Conservation (phyloP, 768 basidiomycete genomes). For the Collybia sp. region DNA sequence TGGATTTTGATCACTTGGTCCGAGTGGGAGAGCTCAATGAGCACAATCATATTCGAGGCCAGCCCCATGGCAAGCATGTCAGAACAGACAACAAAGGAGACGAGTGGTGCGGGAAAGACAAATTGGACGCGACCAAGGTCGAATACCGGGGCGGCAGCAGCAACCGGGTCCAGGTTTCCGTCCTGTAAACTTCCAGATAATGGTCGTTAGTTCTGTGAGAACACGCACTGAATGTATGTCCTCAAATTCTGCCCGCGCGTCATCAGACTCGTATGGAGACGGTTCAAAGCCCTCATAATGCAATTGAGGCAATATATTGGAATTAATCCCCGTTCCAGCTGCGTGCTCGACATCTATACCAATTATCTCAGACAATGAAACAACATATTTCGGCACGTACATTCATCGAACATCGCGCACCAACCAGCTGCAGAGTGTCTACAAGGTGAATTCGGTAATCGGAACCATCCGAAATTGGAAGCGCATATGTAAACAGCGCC, state of each 20-base stretch:
- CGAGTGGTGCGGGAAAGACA: constrained; percentile 77
- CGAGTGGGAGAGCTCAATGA: constrained; percentile 86
- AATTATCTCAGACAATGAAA: constrained; percentile 7
- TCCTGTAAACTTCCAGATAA: constrained; percentile 18
- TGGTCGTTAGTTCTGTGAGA: not conserved
- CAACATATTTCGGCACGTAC: constrained; percentile 32
- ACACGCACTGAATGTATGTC: constrained; percentile 24
- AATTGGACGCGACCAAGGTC: constrained; percentile 89
- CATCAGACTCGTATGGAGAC: constrained; percentile 50
- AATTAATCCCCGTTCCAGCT: constrained; percentile 35
- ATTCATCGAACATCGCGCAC: constrained; percentile 58
- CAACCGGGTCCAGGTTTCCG: constrained; percentile 18
- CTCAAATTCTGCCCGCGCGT: constrained; percentile 38
- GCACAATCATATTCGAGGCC: constrained; percentile 67
- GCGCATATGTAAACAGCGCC: not conserved
- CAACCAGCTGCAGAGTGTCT: too few species aligned
- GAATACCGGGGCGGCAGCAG: constrained; percentile 56
- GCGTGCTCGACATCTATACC: constrained; percentile 83
- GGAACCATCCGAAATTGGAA: not conserved
- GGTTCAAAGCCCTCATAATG: constrained; percentile 90
- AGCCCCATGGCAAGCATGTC: constrained; percentile 86
- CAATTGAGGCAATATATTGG: constrained; percentile 36
- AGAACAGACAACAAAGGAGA: constrained; percentile 79
- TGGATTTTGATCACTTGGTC: constrained; percentile 83
- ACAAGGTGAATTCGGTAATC: not conserved